Percentiles rank a stretch among this genome's conserved stretches.
These are phyloP conservation scores for Nymphaea colorata DNA, from an alignment of 164 flowering plant species.

Conservation along the genomic window DNA sequence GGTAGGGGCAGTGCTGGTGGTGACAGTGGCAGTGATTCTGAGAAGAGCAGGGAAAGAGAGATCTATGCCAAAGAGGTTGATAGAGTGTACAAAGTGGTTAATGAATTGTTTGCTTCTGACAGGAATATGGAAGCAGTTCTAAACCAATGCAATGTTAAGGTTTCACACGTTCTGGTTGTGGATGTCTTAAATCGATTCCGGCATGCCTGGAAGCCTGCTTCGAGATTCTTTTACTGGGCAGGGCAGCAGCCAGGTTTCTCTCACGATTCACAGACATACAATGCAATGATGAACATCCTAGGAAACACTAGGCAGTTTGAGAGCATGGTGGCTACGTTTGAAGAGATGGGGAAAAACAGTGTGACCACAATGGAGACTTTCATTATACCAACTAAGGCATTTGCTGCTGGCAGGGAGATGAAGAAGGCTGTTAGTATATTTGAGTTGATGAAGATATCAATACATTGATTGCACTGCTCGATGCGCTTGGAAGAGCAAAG, in stretches of 20 bases:
- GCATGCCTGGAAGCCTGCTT: slow-evolving; percentile 75
- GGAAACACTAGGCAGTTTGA: slow-evolving; percentile 81
- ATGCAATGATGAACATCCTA: slow-evolving; percentile 57
- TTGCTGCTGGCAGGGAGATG: slow-evolving; percentile 71
- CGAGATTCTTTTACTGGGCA: slow-evolving; percentile 79
- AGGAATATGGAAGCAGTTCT: slow-evolving; percentile 81
- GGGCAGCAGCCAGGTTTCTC: slow-evolving; percentile 33
- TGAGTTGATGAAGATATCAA: slow-evolving; percentile 70
- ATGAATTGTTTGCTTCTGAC: slow-evolving; percentile 73
- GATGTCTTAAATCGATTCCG: slow-evolving; percentile 50
- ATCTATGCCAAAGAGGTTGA: slow-evolving; percentile 47
- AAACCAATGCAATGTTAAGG: slow-evolving; percentile 49
- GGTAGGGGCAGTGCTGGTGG: neutral
- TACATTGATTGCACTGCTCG: slow-evolving; percentile 59
- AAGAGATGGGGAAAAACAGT: slow-evolving; percentile 72
- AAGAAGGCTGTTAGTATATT: slow-evolving; percentile 74
- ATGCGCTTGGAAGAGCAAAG: slow-evolving; percentile 61
- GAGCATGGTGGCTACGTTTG: slow-evolving; percentile 70
- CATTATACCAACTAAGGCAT: slow-evolving; percentile 50
- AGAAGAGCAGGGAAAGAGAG: neutral
- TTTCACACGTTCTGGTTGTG: slow-evolving; percentile 56
- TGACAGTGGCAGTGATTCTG: too few species aligned
- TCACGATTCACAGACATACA: slow-evolving; percentile 71
- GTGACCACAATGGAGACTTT: slow-evolving; percentile 68
- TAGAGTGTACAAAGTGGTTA: slow-evolving; percentile 64